phyloP scores from a whole-genome alignment of 1,284 basidiomycete species.

The Cryptococcus hybrid region DNA sequence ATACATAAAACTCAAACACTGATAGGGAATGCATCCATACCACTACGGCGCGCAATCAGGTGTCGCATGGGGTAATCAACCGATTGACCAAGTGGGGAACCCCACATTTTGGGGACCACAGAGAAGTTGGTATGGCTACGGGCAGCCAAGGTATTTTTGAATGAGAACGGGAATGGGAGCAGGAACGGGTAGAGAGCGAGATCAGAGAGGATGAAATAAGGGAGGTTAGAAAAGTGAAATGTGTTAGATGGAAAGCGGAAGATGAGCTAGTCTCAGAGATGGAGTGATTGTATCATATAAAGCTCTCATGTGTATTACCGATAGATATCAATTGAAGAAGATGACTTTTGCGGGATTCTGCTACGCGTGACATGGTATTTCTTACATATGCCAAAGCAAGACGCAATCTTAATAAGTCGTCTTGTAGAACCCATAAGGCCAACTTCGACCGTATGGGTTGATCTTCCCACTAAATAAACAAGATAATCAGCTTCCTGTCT shows the following conservation, averaged over 20 bases:
- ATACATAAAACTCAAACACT: background rate
- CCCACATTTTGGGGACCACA: constrained; percentile 27
- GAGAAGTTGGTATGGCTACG: constrained; percentile 31
- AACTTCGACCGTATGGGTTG: constrained; percentile 37
- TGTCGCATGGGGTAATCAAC: constrained; percentile 32
- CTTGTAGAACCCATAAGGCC: constrained; percentile 38
- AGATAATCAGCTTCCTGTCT: background rate
- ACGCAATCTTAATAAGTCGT: constrained; percentile 20
- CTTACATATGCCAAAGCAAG: background rate
- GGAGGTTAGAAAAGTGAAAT: background rate
- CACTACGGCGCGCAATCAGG: constrained; percentile 32
- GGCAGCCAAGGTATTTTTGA: constrained; percentile 20
- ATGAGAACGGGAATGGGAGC: background rate
- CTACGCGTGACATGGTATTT: too few species aligned
- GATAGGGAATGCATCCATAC: constrained; percentile 44
- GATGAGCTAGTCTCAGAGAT: background rate
- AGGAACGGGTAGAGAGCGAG: background rate
- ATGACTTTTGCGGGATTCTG: too few species aligned
- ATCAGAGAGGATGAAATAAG: background rate
- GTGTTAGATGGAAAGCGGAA: constrained; percentile 4
- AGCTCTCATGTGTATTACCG: background rate
- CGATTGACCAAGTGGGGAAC: constrained; percentile 36
- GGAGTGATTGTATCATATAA: background rate
- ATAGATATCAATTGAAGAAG: too few species aligned
- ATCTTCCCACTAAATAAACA: constrained; percentile 26